A percentile compares a stretch with the other conserved stretches of the same genome.
Evolutionary conservation across 257 asterid species (phyloP).

Genomic region (Forsythia suspensa): DNA sequence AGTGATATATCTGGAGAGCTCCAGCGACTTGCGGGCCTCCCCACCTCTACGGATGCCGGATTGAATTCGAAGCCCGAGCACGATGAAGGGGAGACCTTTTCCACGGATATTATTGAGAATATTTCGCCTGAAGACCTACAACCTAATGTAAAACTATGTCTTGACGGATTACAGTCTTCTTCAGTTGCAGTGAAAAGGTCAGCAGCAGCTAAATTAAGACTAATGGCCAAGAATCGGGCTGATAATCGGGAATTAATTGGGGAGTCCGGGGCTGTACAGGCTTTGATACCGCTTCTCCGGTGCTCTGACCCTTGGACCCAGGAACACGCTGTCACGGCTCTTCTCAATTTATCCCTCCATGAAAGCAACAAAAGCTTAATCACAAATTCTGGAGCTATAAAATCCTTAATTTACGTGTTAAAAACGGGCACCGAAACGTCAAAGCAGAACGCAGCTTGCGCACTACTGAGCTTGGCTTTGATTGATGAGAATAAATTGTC

Average conservation of each 20-base stretch:
- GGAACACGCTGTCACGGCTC: conserved; percentile 25
- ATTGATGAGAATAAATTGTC: conserved; percentile 15
- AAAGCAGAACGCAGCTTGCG: conserved; percentile 18
- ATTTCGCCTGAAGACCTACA: conserved; percentile 53
- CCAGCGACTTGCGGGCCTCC: conserved; percentile 38
- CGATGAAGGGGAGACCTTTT: conserved; percentile 44
- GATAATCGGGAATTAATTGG: conserved; percentile 56
- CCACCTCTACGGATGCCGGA: conserved; percentile 14
- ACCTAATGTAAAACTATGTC: conserved; percentile 43
- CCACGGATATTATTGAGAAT: conserved; percentile 49
- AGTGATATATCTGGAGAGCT: conserved; percentile 56
- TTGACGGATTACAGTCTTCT: conserved; percentile 39
- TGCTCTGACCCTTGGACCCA: conserved; percentile 45
- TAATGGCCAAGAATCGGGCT: conserved; percentile 46
- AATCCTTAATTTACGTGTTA: conserved; percentile 3
- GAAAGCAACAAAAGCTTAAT: conserved; percentile 13
- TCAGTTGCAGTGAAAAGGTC: conserved; percentile 42
- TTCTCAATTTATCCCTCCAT: conserved; percentile 7
- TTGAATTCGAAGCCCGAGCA: conserved; percentile 5
- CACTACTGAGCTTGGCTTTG: conserved; percentile 12
- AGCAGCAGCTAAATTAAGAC: conserved; percentile 46
- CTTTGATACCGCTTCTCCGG: conserved; percentile 39
- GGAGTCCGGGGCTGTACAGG: conserved; percentile 43
- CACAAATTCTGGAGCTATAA: conserved; percentile 9
- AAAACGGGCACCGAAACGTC: conserved; percentile 14